A percentile compares a stretch with the other conserved stretches of the same genome.
These are phyloP conservation scores for Mariannaea elegans DNA, from an alignment of 2,329 filamentous ascomycete genomes.

Conservation along the genomic window DNA sequence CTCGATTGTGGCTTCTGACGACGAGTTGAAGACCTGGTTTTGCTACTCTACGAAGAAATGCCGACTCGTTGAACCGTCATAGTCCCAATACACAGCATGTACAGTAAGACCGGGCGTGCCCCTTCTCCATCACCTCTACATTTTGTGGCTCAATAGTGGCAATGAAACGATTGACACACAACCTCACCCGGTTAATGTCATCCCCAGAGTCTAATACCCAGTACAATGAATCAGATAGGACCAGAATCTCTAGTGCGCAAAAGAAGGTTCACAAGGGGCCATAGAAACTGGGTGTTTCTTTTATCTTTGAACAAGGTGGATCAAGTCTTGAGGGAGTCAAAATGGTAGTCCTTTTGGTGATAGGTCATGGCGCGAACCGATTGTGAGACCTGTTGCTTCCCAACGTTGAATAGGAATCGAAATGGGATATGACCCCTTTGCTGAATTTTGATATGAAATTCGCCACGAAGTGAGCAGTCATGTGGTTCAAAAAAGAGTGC, in stretches of 20 bases:
- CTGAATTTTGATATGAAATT: constrained; percentile 12
- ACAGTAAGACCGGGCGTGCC: no score
- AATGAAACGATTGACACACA: neutral
- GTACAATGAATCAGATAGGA: neutral
- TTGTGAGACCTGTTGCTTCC: neutral
- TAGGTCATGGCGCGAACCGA: neutral
- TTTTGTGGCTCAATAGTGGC: neutral
- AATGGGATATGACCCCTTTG: neutral
- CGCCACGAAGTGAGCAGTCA: neutral
- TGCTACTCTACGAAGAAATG: no score
- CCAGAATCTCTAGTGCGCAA: neutral
- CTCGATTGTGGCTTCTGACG: neutral
- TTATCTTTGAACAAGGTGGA: no score
- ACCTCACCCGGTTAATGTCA: neutral
- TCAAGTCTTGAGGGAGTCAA: no score
- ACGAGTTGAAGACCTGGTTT: no score
- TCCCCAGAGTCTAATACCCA: neutral
- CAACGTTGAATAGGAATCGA: neutral
- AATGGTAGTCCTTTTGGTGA: no score
- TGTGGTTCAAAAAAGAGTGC: neutral
- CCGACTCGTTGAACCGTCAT: no score
- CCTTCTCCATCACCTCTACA: neutral
- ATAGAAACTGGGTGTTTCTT: no score
- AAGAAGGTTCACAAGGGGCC: no score
- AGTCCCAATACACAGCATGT: no score